Base-by-base conservation (phyloP, 2,329 filamentous ascomycete genomes). In the Botrytis fabae region DNA sequence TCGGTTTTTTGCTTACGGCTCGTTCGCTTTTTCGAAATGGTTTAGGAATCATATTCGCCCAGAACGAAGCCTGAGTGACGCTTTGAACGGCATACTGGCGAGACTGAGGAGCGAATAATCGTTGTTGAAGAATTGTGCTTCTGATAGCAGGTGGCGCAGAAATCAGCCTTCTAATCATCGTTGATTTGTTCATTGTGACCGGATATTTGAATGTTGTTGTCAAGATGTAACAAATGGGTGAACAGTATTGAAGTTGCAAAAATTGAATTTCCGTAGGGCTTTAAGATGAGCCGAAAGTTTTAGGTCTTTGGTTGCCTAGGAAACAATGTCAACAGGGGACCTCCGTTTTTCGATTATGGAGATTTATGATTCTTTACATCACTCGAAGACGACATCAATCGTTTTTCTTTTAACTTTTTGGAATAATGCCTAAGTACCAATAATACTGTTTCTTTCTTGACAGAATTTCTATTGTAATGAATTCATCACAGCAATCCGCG, bases 11-110 rank as follows among this genome's bases (percentile, higher is more conserved):
- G 60, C 78, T 76, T 57, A 72, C 62, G 75, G 78, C 25, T 77
- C 85, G 77, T 80, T 83, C 80, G 82, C 75, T 74, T 75, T 80
- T 78, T n/a, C 89, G 88, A 63, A 91, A 79, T n/a, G 88, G 87
- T 77, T 91, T 93, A 2, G 92, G 92, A 66, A 94, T 83, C 74
- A 94, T 83, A 16, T 87, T 88, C 77, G 86, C 88, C 92, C 92
- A 94, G 81, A 94, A 90, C 20, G 79, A 80, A 25, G 76, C 71
- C 65, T 78, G 76, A 40, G 76, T 75, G 51, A 81, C 73, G 61
- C 74, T 79, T 38, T 77, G 87, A 16, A 83, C 83, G 59, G 76
- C 76, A 73, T 79, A 80, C 63, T 73, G 73, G 64, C 75, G 76
- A 46, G 71, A 38, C 62, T 65, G 28, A 44, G 75, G 61, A 9